Base-by-base conservation (phyloP, 768 basidiomycete genomes). In the Kwoniella sp. region DNA sequence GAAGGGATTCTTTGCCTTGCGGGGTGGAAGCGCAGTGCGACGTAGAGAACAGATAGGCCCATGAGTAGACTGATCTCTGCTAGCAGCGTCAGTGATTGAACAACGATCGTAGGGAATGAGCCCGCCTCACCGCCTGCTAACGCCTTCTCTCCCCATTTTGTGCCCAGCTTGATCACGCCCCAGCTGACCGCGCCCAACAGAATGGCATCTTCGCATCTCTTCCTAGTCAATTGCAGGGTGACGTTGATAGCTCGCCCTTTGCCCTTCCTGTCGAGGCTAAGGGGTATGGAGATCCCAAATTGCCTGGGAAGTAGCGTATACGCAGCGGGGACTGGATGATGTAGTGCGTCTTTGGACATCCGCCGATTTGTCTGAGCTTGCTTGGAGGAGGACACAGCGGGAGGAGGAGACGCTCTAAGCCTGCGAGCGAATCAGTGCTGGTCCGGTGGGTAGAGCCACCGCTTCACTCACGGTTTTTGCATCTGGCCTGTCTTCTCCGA, bases 131-230 rank as follows among this genome's bases (percentile, higher is more conserved):
- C 57, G 39, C 64, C 71, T 19, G 66, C 69, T 11, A 67, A 25
- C 17, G 69, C 67, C 17, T 50, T 46, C 36, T 67, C 71, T 8
- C 59, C 56, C 69, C 62, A 63, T 41, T 49, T 14, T 23, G 14
- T 33, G 2, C 53, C 65, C 8, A 73, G 45, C 22, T 53, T 62
- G 46, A 50, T 57, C 3, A 64, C 50, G 0, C 62, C 67, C 33
- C 46, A 54, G 5, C 34, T 31, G 1, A 67, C 60, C 14, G 57
- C 60, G 1, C 57, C 50, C 2, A 70, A 37, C 15, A 73, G 14
- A 19, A 73, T 45, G 3, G 43, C 45, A 47, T 64, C 50, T 46
- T 73, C 71, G 27, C 67, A 69, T 28, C 58, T 17, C 27, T 48
- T 39, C 37, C 71, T 40, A 0, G 69, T 70, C 7, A 73, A 15